phyloP scores from a whole-genome alignment of 176 grass and related monocot genomes.

The Carex parvula region DNA sequence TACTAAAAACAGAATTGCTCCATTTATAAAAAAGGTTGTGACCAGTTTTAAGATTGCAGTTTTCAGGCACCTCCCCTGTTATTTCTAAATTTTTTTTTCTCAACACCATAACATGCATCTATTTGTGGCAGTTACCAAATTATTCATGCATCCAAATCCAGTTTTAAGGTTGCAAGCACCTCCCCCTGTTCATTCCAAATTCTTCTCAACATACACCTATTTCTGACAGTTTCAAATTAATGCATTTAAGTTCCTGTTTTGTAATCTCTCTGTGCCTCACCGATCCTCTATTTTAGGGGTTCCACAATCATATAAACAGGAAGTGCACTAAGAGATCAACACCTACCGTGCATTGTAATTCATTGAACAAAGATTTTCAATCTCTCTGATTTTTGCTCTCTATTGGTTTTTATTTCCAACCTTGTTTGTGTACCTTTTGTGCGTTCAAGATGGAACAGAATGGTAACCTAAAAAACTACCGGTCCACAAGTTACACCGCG shows the following conservation, averaged over 20 bases:
- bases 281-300: neutral
- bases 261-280: neutral
- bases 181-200: neutral
- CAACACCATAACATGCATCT: no score
- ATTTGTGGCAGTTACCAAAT: no score
- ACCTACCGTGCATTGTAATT: neutral
- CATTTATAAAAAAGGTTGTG: neutral
- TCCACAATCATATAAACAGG: neutral
- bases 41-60: no score
- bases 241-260: neutral
- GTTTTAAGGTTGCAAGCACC: neutral
- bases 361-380: neutral
- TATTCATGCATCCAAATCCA: neutral
- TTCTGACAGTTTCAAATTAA: neutral
- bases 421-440: neutral
- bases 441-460: conserved; percentile 50
- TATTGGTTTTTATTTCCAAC: neutral
- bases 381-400: no score
- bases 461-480: conserved; percentile 29
- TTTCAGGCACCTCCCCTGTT: no score
- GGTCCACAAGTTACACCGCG: conserved; percentile 13
- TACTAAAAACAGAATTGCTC: neutral
- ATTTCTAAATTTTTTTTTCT: no score
- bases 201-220: neutral
- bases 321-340: neutral